These are phyloP conservation scores for Xerophyta viscosa DNA, from an alignment of 106 monocot species.

Conservation along the genomic window DNA sequence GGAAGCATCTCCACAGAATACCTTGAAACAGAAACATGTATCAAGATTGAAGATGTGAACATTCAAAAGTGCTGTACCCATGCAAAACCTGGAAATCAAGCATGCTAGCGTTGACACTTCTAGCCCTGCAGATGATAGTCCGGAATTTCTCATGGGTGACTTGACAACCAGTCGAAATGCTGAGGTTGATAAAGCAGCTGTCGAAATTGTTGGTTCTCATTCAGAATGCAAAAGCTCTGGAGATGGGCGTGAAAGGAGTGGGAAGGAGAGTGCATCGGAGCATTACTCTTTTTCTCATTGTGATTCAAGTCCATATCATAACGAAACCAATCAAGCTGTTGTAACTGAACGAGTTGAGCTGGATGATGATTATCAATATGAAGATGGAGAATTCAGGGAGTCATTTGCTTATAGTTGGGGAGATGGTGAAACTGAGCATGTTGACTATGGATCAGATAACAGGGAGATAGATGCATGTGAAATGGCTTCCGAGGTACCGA, in stretches of 20 bases:
- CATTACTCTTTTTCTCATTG: conserved; percentile 13
- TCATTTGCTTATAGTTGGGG: conserved; percentile 40
- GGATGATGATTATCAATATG: conserved; percentile 79
- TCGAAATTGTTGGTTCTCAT: conserved; percentile 5
- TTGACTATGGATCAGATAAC: conserved; percentile 55
- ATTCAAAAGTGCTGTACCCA: background rate
- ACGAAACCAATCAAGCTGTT: conserved; percentile 21
- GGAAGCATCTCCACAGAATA: conserved; percentile 1
- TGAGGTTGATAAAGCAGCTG: background rate
- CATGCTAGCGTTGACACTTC: background rate
- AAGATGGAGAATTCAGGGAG: conserved; percentile 94
- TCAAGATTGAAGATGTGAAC: conserved; percentile 8
- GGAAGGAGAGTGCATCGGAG: conserved; percentile 14
- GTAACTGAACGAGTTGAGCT: conserved; percentile 37
- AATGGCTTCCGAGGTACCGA: conserved; percentile 15
- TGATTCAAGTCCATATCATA: conserved; percentile 26
- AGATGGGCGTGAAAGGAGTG: conserved; percentile 7
- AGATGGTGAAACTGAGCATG: conserved; percentile 43
- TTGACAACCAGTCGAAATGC: background rate
- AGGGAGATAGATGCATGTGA: conserved; percentile 26
- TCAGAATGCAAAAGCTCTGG: background rate
- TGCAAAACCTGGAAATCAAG: background rate
- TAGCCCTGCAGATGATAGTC: background rate
- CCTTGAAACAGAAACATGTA: conserved; percentile 3
- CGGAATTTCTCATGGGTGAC: background rate